phyloP scores from a whole-genome alignment of 2,329 filamentous ascomycete genomes.

The Fusarium sublunatum region DNA sequence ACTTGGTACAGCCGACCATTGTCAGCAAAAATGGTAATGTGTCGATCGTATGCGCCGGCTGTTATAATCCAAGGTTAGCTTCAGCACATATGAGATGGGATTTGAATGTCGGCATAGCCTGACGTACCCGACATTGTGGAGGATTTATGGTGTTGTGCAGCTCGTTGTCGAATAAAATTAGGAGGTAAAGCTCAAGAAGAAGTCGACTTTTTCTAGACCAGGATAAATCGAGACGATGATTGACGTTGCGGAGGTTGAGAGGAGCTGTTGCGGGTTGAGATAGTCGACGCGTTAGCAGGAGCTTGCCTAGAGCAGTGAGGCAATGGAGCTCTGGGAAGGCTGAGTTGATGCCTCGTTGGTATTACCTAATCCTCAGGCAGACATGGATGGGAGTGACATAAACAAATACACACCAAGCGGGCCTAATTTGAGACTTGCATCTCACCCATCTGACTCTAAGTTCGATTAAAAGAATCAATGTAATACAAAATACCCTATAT shows the following conservation, averaged over 20 bases:
- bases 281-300: constrained; percentile 59
- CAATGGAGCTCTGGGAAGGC: constrained; percentile 51
- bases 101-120: constrained; percentile 31
- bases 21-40: constrained; percentile 99
- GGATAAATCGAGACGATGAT: constrained; percentile 14
- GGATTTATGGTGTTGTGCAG: constrained; percentile 36
- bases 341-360: constrained; percentile 48
- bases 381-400: constrained; percentile 1
- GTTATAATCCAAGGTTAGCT: constrained; percentile 46
- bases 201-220: constrained; percentile 19
- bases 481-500: neutral
- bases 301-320: constrained; percentile 59
- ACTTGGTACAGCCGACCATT: constrained; percentile 99
- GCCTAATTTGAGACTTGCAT: neutral
- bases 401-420: neutral
- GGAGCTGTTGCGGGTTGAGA: constrained; percentile 44
- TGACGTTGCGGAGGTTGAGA: constrained; percentile 34
- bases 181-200: constrained; percentile 26
- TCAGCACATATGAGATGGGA: constrained; percentile 15
- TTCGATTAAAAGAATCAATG: neutral
- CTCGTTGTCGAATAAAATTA: constrained; percentile 13
- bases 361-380: constrained; percentile 51
- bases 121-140: constrained; percentile 65
- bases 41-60: constrained; percentile 90
- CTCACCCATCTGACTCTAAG: too few relatives aligned